Base-by-base conservation (phyloP, 495 filamentous ascomycete species). In the Penicillium crystallinum region DNA sequence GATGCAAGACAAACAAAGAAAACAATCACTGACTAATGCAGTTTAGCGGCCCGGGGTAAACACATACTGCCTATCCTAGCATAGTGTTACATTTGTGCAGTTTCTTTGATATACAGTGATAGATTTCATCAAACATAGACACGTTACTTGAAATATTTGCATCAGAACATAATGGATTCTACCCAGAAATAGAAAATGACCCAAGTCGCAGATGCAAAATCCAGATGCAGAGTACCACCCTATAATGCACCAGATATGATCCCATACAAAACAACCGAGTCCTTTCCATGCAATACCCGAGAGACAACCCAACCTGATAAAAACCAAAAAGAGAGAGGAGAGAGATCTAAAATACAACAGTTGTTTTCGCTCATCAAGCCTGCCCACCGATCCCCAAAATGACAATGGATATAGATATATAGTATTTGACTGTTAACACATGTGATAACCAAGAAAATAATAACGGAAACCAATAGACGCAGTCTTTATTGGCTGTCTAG, bases 341-440 rank as follows among this genome's bases (percentile, higher is more conserved):
- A 74, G 66, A 63, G 62, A 71, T 71, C 62, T 70, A 71, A 55
- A 62, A 57, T 59, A 64, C 55, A 70, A 49, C 31, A 56, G 34
- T 54, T 50, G 43, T 63, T 63, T 57, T 56, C 63, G 61, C 65
- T 68, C 63, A 68, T 70, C 70, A 63, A 65, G 54, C 61, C 57
- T 57, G 55, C 53, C 56, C 55, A 57, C 49, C 29, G 50, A 51
- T 56, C 63, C 58, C 57, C 46, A 39, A 61, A 62, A 64, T 42
- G 50, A 54, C 51, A 57, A 56, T 55, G 31, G 49, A 60, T 58
- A 52, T 54, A 54, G 46, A 50, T 27, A 27, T 27, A 27, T 58
- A 63, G 49, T 56, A 65, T 64, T 62, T 65, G 59, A 52, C 58
- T 65, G 70, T 67, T 64, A 72, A 71, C 53, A 66, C 62, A 69